A percentile compares a stretch with the other conserved stretches of the same genome.
Evolutionary conservation across 176 grass and related monocot genomes (phyloP).

Genomic region (Cenchrus fungigraminus): DNA sequence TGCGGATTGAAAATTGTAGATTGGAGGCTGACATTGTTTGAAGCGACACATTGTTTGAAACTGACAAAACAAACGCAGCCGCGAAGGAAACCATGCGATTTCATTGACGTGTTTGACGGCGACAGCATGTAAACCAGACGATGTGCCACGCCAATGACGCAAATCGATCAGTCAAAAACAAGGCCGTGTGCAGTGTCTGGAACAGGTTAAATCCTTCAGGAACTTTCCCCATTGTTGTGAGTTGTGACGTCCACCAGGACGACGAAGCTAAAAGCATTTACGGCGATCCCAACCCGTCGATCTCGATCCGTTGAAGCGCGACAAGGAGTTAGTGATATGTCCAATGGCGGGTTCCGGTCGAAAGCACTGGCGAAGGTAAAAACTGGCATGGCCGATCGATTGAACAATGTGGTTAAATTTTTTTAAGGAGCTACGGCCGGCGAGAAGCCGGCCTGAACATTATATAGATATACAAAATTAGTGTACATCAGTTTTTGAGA

Average conservation of each 20-base stretch:
- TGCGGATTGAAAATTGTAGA: background rate
- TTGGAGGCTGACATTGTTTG: conserved; percentile 11
- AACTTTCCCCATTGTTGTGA: background rate
- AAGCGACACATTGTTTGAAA: conserved; percentile 16
- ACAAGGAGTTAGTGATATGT: background rate
- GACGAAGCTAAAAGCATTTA: background rate
- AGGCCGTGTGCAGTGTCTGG: background rate
- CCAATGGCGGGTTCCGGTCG: background rate
- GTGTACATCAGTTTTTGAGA: background rate
- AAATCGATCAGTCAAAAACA: background rate
- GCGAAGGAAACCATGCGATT: conserved; percentile 44
- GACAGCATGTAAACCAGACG: background rate
- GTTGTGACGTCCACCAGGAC: background rate
- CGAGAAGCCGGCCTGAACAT: too few relatives aligned
- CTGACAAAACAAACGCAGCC: background rate
- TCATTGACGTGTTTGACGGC: conserved; percentile 24
- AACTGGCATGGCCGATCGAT: background rate
- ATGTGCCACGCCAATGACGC: background rate
- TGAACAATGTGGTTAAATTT: too few relatives aligned
- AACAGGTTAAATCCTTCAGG: background rate
- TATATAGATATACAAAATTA: too few relatives aligned
- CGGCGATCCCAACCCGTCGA: too few relatives aligned
- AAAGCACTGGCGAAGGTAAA: background rate
- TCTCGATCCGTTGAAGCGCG: background rate
- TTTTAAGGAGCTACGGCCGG: too few relatives aligned